phyloP scores from a whole-genome alignment of 768 basidiomycete species.

The Boletales sp. region DNA sequence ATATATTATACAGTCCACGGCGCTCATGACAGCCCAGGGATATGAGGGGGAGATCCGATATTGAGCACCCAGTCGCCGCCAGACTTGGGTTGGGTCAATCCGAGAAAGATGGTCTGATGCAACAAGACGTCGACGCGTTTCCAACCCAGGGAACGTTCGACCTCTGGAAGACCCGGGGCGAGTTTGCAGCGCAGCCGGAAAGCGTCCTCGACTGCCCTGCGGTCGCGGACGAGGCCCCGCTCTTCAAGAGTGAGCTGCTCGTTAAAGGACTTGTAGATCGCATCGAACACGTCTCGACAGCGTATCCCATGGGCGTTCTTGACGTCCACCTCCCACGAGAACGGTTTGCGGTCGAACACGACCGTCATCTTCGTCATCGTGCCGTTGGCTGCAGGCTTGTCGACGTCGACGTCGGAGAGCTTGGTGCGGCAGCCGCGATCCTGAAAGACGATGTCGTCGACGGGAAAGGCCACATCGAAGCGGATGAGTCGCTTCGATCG shows the following conservation, averaged over 20 bases:
- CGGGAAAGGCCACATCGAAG: constrained; percentile 46
- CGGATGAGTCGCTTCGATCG: constrained; percentile 1
- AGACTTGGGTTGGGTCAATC: constrained; percentile 36
- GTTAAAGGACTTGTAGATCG: constrained; percentile 46
- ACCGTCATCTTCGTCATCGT: constrained; percentile 44
- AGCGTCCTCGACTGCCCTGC: constrained; percentile 31
- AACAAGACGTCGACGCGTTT: constrained; percentile 50
- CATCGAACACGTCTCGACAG: constrained; percentile 47
- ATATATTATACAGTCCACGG: constrained; percentile 7
- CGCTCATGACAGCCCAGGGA: constrained; percentile 8
- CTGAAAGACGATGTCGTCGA: constrained; percentile 27
- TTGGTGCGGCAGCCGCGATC: constrained; percentile 15
- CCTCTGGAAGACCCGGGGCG: constrained; percentile 32
- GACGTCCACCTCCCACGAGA: constrained; percentile 35
- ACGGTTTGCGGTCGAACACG: constrained; percentile 32
- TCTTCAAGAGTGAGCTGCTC: constrained; percentile 41
- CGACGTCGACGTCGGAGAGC: constrained; percentile 34
- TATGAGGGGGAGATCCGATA: constrained; percentile 15
- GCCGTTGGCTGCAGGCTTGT: constrained; percentile 39
- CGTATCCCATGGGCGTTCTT: constrained; percentile 39
- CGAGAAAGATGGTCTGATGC: constrained; percentile 49
- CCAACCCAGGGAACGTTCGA: constrained; percentile 42
- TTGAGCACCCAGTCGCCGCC: constrained; percentile 36
- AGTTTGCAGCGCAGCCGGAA: constrained; percentile 39
- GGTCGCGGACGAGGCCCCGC: constrained; percentile 26